Evolutionary conservation across 345 rosid species (phyloP).

Genomic region (Syzygium oleosum): DNA sequence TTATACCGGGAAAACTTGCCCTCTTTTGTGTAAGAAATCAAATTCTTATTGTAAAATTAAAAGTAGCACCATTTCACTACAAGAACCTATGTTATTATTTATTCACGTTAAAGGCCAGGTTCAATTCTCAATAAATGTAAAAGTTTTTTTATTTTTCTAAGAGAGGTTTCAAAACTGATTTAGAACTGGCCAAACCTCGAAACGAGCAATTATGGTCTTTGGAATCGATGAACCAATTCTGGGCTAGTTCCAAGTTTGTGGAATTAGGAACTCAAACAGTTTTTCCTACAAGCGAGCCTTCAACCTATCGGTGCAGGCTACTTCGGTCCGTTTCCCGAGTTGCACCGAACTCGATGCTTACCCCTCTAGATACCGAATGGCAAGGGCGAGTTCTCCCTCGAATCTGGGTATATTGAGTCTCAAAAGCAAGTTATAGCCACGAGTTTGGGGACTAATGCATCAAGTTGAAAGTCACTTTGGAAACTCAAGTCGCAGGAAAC

Average conservation of each 20-base stretch:
- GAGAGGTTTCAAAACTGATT: neutral
- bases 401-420: neutral
- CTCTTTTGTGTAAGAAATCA: rapidly evolving
- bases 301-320: neutral
- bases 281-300: neutral
- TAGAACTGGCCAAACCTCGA: rapidly evolving
- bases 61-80: rapidly evolving
- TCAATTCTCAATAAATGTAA: rapidly evolving
- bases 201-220: rapidly evolving
- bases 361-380: neutral
- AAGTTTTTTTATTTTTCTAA: rapidly evolving
- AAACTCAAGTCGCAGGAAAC: neutral
- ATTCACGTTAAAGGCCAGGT: rapidly evolving
- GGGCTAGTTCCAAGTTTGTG: neutral
- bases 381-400: neutral
- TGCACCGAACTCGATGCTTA: neutral
- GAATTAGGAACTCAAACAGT: rapidly evolving
- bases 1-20: neutral
- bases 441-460: neutral
- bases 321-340: neutral
- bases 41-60: neutral
- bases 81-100: neutral
- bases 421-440: neutral
- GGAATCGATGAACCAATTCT: neutral
- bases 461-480: neutral